Percentiles rank a stretch among this genome's conserved stretches.
These are phyloP conservation scores for Aureobasidium leucospermi DNA, from an alignment of 2,329 filamentous ascomycete genomes.

Conservation along the genomic window DNA sequence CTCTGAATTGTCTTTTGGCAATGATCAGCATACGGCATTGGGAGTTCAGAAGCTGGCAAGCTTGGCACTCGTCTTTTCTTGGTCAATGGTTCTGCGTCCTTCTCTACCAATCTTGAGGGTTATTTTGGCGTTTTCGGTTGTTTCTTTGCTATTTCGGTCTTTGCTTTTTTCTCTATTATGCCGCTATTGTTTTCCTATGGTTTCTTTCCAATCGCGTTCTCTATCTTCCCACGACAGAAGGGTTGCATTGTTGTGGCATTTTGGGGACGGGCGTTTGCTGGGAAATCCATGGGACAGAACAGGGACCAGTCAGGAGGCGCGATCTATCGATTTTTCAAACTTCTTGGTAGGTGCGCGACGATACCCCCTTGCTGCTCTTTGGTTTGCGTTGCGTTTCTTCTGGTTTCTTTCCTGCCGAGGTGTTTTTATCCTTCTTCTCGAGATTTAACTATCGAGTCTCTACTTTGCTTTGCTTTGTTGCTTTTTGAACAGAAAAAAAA, in stretches of 20 bases:
- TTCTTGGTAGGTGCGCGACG: constrained; percentile 11
- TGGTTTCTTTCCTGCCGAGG: not conserved
- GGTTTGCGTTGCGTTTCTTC: not conserved
- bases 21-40: not conserved
- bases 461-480: not conserved
- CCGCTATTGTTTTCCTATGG: not conserved
- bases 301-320: constrained; percentile 3
- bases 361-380: constrained; percentile 11
- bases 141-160: not conserved
- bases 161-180: not conserved
- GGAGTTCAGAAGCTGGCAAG: not conserved
- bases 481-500: constrained; percentile 5
- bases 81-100: not conserved
- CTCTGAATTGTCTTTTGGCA: not conserved
- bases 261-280: not conserved
- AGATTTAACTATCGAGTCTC: not conserved
- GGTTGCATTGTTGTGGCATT: constrained; percentile 1
- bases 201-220: not conserved
- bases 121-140: not conserved
- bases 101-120: not conserved
- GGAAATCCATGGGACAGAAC: not conserved
- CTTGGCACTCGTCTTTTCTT: not conserved
- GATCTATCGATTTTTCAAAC: constrained; percentile 3
- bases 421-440: not conserved
- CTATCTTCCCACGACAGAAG: not conserved